A percentile compares a stretch with the other conserved stretches of the same genome.
Evolutionary conservation across 2,329 filamentous ascomycete species (phyloP).

Genomic region (Trichoderma afroharzianum): DNA sequence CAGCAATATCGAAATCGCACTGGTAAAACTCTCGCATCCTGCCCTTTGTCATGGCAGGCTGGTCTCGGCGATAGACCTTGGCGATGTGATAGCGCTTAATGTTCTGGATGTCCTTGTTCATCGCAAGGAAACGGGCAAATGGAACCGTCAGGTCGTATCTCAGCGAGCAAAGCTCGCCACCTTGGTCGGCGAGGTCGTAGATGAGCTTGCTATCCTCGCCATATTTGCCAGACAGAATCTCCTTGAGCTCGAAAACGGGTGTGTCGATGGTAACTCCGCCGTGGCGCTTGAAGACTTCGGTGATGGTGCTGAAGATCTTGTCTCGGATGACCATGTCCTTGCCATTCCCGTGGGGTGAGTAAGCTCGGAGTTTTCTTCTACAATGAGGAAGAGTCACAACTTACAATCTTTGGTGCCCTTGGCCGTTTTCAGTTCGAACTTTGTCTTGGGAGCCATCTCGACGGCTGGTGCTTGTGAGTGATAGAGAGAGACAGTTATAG

Average conservation of each 20-base stretch:
- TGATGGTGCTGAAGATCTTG: constrained; percentile 73
- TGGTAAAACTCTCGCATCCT: constrained; percentile 96
- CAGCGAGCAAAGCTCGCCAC: constrained; percentile 70
- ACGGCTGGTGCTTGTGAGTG: constrained; percentile 22
- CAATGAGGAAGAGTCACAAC: constrained; percentile 34
- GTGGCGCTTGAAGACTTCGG: constrained; percentile 77
- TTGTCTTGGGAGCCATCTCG: constrained; percentile 31
- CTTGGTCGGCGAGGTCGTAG: constrained; percentile 83
- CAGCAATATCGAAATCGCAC: constrained; percentile 95
- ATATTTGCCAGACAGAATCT: constrained; percentile 86
- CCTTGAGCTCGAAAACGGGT: constrained; percentile 79
- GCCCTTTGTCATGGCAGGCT: constrained; percentile 73
- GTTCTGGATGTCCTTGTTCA: constrained; percentile 76
- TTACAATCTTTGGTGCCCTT: constrained; percentile 81
- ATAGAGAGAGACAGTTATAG: constrained; percentile 24
- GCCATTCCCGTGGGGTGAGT: constrained; percentile 54
- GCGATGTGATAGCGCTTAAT: constrained; percentile 96
- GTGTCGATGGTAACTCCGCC: constrained; percentile 78
- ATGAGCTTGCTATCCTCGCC: constrained; percentile 91
- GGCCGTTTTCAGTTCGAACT: constrained; percentile 61
- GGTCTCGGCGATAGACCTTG: constrained; percentile 62
- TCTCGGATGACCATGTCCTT: constrained; percentile 77
- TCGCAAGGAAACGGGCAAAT: constrained; percentile 87
- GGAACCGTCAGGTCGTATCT: constrained; percentile 87
- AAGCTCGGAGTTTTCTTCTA: constrained; percentile 9